Evolutionary conservation across 345 rosid species (phyloP), one percentile per base, ranked within the genome.

Genomic region (Brassica incana): DNA sequence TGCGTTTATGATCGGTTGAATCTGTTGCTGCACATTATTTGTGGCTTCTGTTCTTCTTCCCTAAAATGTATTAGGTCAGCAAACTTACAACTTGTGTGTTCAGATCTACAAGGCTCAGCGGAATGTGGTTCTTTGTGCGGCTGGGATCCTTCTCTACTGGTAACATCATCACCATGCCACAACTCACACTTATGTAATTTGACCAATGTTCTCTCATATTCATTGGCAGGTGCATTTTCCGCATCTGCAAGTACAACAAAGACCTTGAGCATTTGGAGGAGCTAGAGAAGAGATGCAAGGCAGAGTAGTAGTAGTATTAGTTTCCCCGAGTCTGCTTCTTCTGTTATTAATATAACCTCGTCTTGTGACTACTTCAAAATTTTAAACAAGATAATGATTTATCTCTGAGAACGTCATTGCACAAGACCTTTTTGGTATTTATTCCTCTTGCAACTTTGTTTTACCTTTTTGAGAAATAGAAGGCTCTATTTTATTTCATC

Each of bases 121-220:
- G 83, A 95, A 95, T 60, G 91, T 87, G 76, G 86, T 92, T 75
- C 80, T 95, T 1, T 91, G 99, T 77, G 86, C 82, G 50, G 78
- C 95, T 56, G 93, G 97, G 61, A 90, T 94, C 80, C 78, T 92
- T 64, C 93, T 95, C 48, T 95, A 95, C 79, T 95, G 99, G 99
- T 95, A 45, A 74, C 38, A 63, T 74, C 23, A 29, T 74, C 75
- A 80, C 72, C 36, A 11, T 80, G 1, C 35, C 8, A 20, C 29
- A 40, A 23, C 18, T n/a, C 16, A 8, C 11, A 29, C 36, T 58
- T 56, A 0, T 59, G 43, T 18, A 23, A 32, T 20, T 45, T 20
- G 14, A 68, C 82, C 52, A 56, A 77, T 16, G 35, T 68, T 45
- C 61, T 38, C n/a, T 69, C 59, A 32, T 38, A 64, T 81, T 5